Base-by-base conservation (phyloP, 1,284 basidiomycete species). In the Puccinia brachypodii region DNA sequence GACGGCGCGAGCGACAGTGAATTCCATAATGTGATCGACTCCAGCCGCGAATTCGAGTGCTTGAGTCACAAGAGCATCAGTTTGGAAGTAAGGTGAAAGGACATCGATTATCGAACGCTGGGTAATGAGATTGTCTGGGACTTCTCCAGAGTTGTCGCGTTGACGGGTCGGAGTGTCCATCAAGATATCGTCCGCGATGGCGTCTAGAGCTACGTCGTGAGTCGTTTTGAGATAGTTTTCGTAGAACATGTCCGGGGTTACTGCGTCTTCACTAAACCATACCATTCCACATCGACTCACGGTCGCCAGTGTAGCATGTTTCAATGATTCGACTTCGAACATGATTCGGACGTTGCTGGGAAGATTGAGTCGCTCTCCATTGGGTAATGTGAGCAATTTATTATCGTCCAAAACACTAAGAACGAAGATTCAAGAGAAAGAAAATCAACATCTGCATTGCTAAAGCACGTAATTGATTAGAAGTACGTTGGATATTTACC, bases 221-320 rank as follows among this genome's bases (percentile, higher is more conserved):
- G 98, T 89, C 0, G 92, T 92, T 72, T 91, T 90, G 68, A 99
- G 90, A 85, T 98, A 96, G 86, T 98, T 91, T 69, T 90, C 90
- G 87, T 93, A 98, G 42, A 98, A 91, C 97, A 99, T 98, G 3
- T 90, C 88, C 2, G 95, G 92, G 83, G 94, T 91, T 42, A 99
- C 92, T 71, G 96, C 92, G 83, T 98, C 95, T 83, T 98, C 95
- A 86, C 95, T 98, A 88, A 99, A 99, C 97, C 97, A 99, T 85
- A 99, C 96, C 97, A 99, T 99, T 87, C 97, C 97, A 87, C 97
- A 99, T 81, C 97, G 96, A 90, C 95, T 97, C 88, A 99, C 98
- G 19, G 97, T 99, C 9, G 97, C 97, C 69, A 94, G 91, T 0
- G 98, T 99, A 0, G 97, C 98, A 87, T 97, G 99, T 85, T 92